Evolutionary conservation across 202 grass and related monocot genomes (phyloP).

Genomic region (Setaria italica): DNA sequence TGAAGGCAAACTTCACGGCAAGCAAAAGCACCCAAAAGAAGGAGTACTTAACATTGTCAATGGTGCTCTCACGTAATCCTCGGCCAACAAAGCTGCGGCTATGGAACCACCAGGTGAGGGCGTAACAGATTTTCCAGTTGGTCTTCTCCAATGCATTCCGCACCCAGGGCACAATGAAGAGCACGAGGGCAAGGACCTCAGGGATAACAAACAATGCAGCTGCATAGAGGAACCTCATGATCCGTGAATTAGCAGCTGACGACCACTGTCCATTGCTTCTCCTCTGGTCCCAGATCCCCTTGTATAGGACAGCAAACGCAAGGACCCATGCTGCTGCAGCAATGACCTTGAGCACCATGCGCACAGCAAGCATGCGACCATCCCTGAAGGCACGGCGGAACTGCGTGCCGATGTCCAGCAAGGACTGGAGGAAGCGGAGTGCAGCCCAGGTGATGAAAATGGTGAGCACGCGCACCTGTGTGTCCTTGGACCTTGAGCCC

Average conservation of each 20-base stretch:
- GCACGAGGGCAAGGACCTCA: slow-evolving; percentile 66
- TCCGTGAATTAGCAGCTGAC: slow-evolving; percentile 38
- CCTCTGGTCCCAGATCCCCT: slow-evolving; percentile 58
- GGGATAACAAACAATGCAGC: slow-evolving; percentile 75
- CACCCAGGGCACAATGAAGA: slow-evolving; percentile 89
- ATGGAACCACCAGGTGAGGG: slow-evolving; percentile 97
- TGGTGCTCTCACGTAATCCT: slow-evolving; percentile 81
- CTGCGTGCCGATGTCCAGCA: slow-evolving; percentile 87
- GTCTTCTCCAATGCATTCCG: slow-evolving; percentile 88
- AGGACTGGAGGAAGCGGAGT: slow-evolving; percentile 84
- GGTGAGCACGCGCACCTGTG: slow-evolving; percentile 69
- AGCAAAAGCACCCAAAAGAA: slow-evolving; percentile 86
- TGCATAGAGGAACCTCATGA: slow-evolving; percentile 70
- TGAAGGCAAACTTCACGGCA: slow-evolving; percentile 82
- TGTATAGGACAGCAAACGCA: slow-evolving; percentile 67
- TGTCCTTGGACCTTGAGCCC: slow-evolving; percentile 35
- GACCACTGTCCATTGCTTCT: slow-evolving; percentile 55
- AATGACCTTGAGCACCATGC: slow-evolving; percentile 88
- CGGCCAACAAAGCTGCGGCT: slow-evolving; percentile 87
- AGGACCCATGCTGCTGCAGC: slow-evolving; percentile 76
- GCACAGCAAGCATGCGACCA: slow-evolving; percentile 60
- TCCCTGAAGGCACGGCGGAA: slow-evolving; percentile 78
- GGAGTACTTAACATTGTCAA: slow-evolving; percentile 80
- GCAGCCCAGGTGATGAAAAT: slow-evolving; percentile 95
- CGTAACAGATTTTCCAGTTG: slow-evolving; percentile 87